Base-by-base conservation (phyloP, 2,329 filamentous ascomycete species). In the Trematosphaeria pertusa region DNA sequence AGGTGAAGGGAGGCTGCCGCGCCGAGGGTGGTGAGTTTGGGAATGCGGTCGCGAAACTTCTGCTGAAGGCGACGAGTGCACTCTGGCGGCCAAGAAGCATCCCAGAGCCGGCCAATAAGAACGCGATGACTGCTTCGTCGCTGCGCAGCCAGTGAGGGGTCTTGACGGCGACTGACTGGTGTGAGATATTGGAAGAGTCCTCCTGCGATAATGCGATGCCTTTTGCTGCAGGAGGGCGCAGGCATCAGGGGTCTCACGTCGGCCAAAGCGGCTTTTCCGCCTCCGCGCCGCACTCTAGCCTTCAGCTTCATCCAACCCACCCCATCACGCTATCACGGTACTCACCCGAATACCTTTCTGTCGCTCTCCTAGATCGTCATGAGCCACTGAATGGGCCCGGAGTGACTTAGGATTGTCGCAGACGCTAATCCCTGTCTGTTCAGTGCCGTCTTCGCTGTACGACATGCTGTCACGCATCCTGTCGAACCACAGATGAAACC, bases 61-160 rank as follows among this genome's bases (percentile, higher is more conserved):
- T 64, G 58, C 56, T 64, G 54, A 55, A 61, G 57, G 60, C 59
- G 52, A 61, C 56, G 56, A 64, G 55, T 30, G 39, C 36, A 4
- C 58, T 46, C 43, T 51, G 52, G 54, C 63, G 60, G 58, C 62
- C 62, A 58, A 65, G 50, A 45, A 59, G 59, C 64, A 67, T 68
- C 54, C 56, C 57, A 58, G 48, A 24, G 31, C 24, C 43, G 22
- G 37, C 28, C 35, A 40, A 40, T 39, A 6, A 18, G 14, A 24
- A 10, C 20, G 22, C 14, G 28, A 37, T 33, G 32, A 17, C 22
- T 38, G 30, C 22, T 22, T 34, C 35, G 28, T 39, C 43, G 31
- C 43, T 38, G 35, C 36, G 28, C 43, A 12, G n/a, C 33, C 24
- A 2, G 2, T 26, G 17, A 3, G 37, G 14, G 12, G 12, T 19